Conservation (phyloP, 768 basidiomycete species). For the button mushroom (Agaricus bisporus) region DNA sequence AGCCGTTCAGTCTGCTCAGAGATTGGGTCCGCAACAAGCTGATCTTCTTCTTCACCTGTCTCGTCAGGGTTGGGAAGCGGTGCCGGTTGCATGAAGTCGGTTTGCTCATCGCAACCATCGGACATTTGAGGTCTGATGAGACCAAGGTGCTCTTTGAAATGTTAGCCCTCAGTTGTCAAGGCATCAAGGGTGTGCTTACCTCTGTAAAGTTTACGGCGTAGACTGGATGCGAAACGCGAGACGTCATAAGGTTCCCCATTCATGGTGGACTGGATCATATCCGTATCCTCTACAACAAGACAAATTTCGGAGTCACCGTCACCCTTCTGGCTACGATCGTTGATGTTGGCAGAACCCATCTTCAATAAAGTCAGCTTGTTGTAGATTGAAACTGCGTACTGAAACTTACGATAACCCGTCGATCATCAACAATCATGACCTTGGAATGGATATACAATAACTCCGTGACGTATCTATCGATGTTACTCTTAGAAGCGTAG, state of each 20-base stretch:
- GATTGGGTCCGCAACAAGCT: conserved; percentile 73
- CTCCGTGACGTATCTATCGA: conserved; percentile 68
- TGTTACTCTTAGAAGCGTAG: conserved; percentile 1
- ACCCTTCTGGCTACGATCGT: conserved; percentile 85
- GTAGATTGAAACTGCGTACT: not conserved
- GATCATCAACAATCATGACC: conserved; percentile 93
- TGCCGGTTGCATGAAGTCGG: conserved; percentile 74
- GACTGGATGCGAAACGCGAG: conserved; percentile 73
- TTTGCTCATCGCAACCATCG: conserved; percentile 19
- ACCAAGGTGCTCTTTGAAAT: conserved; percentile 70
- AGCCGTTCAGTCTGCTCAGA: conserved; percentile 50
- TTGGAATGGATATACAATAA: conserved; percentile 81
- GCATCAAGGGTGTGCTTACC: conserved; percentile 34
- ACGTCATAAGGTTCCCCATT: conserved; percentile 69
- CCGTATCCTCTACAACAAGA: conserved; percentile 83
- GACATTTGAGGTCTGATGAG: conserved; percentile 71
- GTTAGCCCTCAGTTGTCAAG: conserved; percentile 1
- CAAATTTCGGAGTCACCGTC: conserved; percentile 96
- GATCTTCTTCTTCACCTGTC: conserved; percentile 50
- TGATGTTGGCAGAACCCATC: conserved; percentile 94
- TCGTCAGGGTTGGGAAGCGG: conserved; percentile 69
- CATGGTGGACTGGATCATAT: conserved; percentile 72
- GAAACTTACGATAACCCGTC: conserved; percentile 71
- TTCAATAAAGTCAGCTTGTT: conserved; percentile 19
- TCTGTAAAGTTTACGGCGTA: conserved; percentile 79